Base-by-base conservation (phyloP, 192 early-diverging fungal genomes). In the Gamsiella multidivaricata region DNA sequence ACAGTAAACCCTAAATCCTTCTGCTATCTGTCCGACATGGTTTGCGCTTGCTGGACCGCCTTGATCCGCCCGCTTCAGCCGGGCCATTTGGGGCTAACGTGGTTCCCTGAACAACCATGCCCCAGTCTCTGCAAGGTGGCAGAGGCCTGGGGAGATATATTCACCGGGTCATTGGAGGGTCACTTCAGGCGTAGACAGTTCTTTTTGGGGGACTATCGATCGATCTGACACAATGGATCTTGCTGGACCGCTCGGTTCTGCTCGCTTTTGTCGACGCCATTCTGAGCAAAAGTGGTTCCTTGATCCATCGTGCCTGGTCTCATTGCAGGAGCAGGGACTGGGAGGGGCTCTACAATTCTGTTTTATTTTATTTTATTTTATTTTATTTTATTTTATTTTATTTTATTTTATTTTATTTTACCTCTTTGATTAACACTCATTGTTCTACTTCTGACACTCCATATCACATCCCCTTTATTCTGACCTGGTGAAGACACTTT, bases 1-100 rank as follows among this genome's bases (percentile, higher is more conserved):
- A 10, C 39, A 46, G n/a, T 9, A 53, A 53, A 53, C 51, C 51
- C 51, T 53, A 46, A 46, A 46, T 46, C 45, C 45, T 18, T 46
- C 15, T 46, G 45, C 45, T 46, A n/a, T 10, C 45, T 18, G 17
- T n/a, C n/a, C 45, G 17, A 46, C 45, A 4, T 4, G 5, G 9
- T 5, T 46, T n/a, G 17, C 45, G 4, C 45, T 53, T 53, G 51
- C 51, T 53, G 51, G 51, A 53, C 51, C 29, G 51, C 12, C 23
- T 18, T 53, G 51, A 53, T 53, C 51, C 51, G 51, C 51, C 29
- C 29, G 10, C 28, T 28, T n/a, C n/a, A 2, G 26, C 12, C 10
- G 29, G 18, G 51, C 18, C 51, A 53, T 53, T 53, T 31, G 29
- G 51, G 51, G 29, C 51, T 53, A 28, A 9, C n/a, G 45, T 46